Evolutionary conservation across 257 asterid species (phyloP).

Genomic region (Ophiorrhiza pumila): DNA sequence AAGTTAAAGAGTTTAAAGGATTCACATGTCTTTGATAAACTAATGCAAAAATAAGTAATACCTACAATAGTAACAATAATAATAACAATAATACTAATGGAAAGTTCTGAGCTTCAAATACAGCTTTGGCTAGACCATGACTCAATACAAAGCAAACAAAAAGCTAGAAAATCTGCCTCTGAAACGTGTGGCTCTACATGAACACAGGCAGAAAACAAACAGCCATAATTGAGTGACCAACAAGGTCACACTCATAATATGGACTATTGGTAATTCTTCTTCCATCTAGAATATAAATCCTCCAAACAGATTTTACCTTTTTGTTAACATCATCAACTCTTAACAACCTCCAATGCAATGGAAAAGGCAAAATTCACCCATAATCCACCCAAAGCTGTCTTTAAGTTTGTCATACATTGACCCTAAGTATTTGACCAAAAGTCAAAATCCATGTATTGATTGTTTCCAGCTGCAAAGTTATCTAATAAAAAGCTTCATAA

Average conservation of each 20-base stretch:
- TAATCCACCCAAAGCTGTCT: not conserved
- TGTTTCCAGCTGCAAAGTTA: not conserved
- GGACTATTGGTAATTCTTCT: not conserved
- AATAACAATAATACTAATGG: conserved; percentile 3
- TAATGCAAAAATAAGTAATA: not conserved
- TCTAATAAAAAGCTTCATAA: not conserved
- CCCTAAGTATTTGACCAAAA: not conserved
- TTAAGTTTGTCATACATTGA: not conserved
- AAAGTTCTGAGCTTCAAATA: not conserved
- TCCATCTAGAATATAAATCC: not conserved
- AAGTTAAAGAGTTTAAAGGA: conserved; percentile 28
- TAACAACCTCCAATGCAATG: not conserved
- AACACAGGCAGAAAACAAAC: not conserved
- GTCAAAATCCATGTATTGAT: not conserved
- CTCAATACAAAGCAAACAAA: not conserved
- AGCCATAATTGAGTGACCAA: not conserved
- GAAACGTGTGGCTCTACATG: not conserved
- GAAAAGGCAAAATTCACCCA: not conserved
- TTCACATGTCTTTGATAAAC: conserved; percentile 5
- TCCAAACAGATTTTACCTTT: not conserved
- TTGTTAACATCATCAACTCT: not conserved
- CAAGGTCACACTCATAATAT: not conserved
- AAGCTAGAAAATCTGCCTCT: not conserved
- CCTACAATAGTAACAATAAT: not conserved
- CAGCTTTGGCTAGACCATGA: not conserved